phyloP scores from a whole-genome alignment of 139 green algal species.

The Micromonas pusilla region DNA sequence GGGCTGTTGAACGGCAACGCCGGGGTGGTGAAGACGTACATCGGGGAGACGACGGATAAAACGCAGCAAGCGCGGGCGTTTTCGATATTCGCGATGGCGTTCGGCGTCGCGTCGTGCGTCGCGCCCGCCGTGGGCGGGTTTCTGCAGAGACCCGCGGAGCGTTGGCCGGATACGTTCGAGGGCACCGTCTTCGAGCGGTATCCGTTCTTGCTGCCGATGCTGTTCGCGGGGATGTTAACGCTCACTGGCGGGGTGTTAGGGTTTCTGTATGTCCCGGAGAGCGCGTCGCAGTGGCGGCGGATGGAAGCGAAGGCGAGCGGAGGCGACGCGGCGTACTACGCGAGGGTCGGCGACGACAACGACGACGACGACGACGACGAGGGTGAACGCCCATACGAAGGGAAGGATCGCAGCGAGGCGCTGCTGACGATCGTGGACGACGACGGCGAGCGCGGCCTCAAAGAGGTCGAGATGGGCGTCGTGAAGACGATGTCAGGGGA shows the following conservation, averaged over 20 bases:
- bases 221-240: neutral
- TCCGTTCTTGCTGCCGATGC: slow-evolving; percentile 6
- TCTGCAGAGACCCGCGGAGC: neutral
- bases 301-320: neutral
- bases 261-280: slow-evolving; percentile 7
- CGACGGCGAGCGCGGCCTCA: no score
- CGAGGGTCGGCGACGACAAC: neutral
- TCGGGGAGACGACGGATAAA: neutral
- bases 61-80: neutral
- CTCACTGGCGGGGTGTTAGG: neutral
- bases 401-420: no score
- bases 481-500: neutral
- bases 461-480: no score
- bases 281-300: slow-evolving; percentile 3
- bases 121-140: slow-evolving; percentile 4
- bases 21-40: slow-evolving; percentile 11
- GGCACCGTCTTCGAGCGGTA: slow-evolving; percentile 15
- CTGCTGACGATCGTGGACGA: neutral
- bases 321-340: neutral
- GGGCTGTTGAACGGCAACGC: slow-evolving; percentile 1
- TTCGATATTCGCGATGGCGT: neutral
- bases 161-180: neutral
- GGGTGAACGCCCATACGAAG: no score
- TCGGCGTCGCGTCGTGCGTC: neutral
- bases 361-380: neutral